Evolutionary conservation across 106 monocot genomes (phyloP).

Genomic region (Xerophyta viscosa): DNA sequence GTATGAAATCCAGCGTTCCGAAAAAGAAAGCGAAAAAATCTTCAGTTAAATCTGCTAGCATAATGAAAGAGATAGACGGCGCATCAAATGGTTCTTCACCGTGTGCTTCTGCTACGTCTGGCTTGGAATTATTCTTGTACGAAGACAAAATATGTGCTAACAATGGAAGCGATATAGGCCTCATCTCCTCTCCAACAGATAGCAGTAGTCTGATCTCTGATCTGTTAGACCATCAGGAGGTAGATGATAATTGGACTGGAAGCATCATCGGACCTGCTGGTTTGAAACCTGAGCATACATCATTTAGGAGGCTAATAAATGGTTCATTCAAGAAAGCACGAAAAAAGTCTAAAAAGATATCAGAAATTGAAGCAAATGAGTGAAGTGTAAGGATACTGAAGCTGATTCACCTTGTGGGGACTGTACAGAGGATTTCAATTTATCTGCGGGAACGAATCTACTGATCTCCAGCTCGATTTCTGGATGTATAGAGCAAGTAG

Average conservation of each 20-base stretch:
- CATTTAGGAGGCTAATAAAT: conserved; percentile 10
- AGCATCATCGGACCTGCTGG: neutral
- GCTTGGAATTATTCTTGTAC: neutral
- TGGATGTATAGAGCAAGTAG: conserved; percentile 2
- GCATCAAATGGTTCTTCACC: conserved; percentile 3
- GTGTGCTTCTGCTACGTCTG: neutral
- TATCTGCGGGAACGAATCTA: conserved; percentile 9
- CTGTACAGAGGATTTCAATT: conserved; percentile 1
- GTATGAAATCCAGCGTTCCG: neutral
- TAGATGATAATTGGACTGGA: neutral
- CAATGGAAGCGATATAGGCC: neutral
- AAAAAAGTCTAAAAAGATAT: conserved; percentile 62
- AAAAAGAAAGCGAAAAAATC: conserved; percentile 9
- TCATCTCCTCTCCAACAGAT: neutral
- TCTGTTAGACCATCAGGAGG: neutral
- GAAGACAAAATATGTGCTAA: conserved; percentile 3
- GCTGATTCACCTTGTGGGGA: conserved; percentile 3
- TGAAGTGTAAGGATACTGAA: conserved; percentile 9
- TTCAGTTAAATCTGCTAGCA: neutral
- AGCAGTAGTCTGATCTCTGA: neutral
- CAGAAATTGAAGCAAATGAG: conserved; percentile 38
- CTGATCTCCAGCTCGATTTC: conserved; percentile 5
- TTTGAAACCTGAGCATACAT: conserved; percentile 1
- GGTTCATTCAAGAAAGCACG: conserved; percentile 25
- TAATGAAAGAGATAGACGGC: neutral